Evolutionary conservation across 169 alveolate species (phyloP).

Genomic region (Plasmodium gallinaceum): DNA sequence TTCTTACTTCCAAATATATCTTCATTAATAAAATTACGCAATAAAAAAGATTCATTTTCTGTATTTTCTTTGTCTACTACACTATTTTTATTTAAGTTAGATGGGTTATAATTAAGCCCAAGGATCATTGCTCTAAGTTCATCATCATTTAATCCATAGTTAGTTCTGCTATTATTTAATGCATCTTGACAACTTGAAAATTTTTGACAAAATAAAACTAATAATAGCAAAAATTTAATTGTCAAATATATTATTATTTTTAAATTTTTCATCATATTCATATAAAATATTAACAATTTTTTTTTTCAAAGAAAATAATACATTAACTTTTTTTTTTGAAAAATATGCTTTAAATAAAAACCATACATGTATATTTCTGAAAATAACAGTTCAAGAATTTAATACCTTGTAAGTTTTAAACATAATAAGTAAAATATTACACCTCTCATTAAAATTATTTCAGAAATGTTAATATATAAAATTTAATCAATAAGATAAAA

Average conservation of each 20-base stretch:
- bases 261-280: conserved; percentile 34
- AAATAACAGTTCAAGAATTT: conserved; percentile 19
- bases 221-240: conserved; percentile 21
- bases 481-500: conserved; percentile 30
- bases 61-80: conserved; percentile 27
- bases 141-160: conserved; percentile 64
- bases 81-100: conserved; percentile 28
- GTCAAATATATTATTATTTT: conserved; percentile 24
- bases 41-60: conserved; percentile 50
- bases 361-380: conserved; percentile 20
- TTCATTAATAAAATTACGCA: conserved; percentile 56
- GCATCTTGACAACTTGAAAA: conserved; percentile 47
- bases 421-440: conserved; percentile 3
- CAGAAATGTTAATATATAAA: conserved; percentile 18
- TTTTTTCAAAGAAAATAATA: conserved; percentile 19
- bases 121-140: conserved; percentile 58
- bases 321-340: conserved; percentile 12
- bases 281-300: conserved; percentile 29
- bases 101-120: conserved; percentile 53
- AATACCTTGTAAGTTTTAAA: conserved; percentile 10
- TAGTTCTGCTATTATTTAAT: conserved; percentile 21
- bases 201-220: conserved; percentile 42
- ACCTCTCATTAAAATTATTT: conserved; percentile 27
- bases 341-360: conserved; percentile 19
- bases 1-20: conserved; percentile 11